Conservation (phyloP, 164 flowering plant species). For the Litsea cubeba region DNA sequence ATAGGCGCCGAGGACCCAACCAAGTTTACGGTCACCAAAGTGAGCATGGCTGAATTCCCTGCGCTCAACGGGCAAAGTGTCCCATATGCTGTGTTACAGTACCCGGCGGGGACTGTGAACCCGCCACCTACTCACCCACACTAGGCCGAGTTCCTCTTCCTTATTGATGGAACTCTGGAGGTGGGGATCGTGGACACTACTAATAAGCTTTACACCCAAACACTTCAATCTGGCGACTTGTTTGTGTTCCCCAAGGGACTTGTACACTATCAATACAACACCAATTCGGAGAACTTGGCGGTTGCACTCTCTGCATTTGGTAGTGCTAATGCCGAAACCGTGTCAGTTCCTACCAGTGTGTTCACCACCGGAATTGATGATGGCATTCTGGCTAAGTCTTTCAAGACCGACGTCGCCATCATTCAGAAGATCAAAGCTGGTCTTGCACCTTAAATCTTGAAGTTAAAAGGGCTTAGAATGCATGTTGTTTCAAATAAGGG, state of each 20-base stretch:
- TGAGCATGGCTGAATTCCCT: no score
- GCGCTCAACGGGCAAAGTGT: neutral
- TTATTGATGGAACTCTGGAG: neutral
- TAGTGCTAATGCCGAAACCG: slow-evolving; percentile 26
- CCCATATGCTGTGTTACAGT: slow-evolving; percentile 3
- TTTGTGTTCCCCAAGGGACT: slow-evolving; percentile 6
- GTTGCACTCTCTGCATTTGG: slow-evolving; percentile 11
- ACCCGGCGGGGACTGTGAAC: neutral
- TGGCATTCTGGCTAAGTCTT: slow-evolving; percentile 4
- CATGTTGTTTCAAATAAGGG: no score
- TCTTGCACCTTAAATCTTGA: no score
- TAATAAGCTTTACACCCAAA: slow-evolving; percentile 3
- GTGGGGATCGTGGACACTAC: slow-evolving; percentile 10
- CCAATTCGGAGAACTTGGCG: neutral
- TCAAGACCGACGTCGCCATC: slow-evolving; percentile 12
- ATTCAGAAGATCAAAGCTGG: slow-evolving; percentile 12
- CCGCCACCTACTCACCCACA: slow-evolving; percentile 23
- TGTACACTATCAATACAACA: slow-evolving; percentile 4
- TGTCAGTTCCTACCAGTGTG: no score
- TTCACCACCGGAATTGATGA: slow-evolving; percentile 6
- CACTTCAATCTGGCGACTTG: slow-evolving; percentile 4
- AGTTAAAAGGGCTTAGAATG: no score
- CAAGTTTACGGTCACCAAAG: no score
- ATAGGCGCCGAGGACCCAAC: no score
- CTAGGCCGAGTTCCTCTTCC: slow-evolving; percentile 6